Evolutionary conservation across 371 early-diverging fungal species (phyloP).

Genomic region (Apophysomyces trapeziformis): DNA sequence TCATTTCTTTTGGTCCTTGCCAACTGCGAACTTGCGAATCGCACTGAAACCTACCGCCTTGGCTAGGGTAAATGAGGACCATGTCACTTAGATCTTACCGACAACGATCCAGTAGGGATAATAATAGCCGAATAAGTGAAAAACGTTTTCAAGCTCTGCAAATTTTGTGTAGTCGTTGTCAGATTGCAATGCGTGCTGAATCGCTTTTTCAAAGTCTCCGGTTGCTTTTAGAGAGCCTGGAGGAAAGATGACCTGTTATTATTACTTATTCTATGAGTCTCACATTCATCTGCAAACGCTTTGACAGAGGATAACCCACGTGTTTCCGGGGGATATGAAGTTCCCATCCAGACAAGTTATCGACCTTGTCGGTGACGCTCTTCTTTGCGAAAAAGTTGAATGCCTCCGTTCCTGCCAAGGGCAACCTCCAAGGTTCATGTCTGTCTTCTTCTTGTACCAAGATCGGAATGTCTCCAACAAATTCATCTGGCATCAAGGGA

Average conservation of each 20-base stretch:
- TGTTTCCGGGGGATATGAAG: background rate
- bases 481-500: background rate
- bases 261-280: background rate
- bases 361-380: background rate
- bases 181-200: background rate
- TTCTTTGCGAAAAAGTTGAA: background rate
- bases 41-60: too few relatives aligned
- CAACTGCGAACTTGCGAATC: background rate
- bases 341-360: background rate
- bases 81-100: background rate
- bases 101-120: background rate
- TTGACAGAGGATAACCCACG: background rate
- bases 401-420: background rate
- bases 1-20: background rate
- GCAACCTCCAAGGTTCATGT: background rate
- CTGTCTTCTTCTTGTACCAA: background rate
- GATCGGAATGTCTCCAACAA: background rate
- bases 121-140: background rate
- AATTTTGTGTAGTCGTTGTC: background rate
- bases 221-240: background rate
- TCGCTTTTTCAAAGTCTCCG: background rate
- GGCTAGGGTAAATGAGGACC: background rate
- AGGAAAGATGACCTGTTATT: background rate
- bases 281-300: background rate
- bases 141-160: background rate